Evolutionary conservation across 1,139 yeast genomes (phyloP), one percentile per base, ranked within the genome.

Genomic region (Pichia sp.): DNA sequence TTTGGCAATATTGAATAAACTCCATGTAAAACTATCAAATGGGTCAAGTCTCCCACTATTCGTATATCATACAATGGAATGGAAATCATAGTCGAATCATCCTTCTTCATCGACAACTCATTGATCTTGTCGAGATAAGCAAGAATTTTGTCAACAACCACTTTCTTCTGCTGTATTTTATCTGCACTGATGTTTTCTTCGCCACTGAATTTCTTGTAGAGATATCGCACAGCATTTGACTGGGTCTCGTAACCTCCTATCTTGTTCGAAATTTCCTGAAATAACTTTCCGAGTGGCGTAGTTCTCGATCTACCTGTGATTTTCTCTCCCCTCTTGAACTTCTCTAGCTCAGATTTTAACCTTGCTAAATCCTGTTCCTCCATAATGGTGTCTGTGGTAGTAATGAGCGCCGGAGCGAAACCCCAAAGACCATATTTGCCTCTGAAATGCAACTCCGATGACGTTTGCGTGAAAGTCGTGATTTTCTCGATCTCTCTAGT

Each of bases 41-140:
- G 81, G 19, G 80, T 59, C 32, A 88, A 53, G 21, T 69, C 72
- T 33, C 84, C 79, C 41, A 88, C 73, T 3, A 75, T 71, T 52
- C 77, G 80, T 66, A 88, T 76, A 53, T 88, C 97, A 51, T 85
- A 88, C 10, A 88, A 63, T 0, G 96, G 84, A 13, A 88, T 79
- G 7, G 81, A 65, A 15, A 88, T 70, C 35, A 83, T 55, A 32
- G 70, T 58, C 6, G 66, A 52, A 34, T 64, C 55, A 13, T 41
- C 33, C 7, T 44, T 49, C 36, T 56, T 55, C 12, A 51, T 45
- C 1, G 76, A 60, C 7, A 58, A 43, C 9, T 43, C 33, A 47
- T 70, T 74, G 19, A 73, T 64, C 21, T 59, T 48, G 2, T 18
- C 17, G 3, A 55, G 35, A 27, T 37, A 49, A 1, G 30, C 18